Evolutionary conservation across 352 stramenopile species (phyloP), one percentile per base, ranked within the genome.

Genomic region (Pseudoperonospora humuli): DNA sequence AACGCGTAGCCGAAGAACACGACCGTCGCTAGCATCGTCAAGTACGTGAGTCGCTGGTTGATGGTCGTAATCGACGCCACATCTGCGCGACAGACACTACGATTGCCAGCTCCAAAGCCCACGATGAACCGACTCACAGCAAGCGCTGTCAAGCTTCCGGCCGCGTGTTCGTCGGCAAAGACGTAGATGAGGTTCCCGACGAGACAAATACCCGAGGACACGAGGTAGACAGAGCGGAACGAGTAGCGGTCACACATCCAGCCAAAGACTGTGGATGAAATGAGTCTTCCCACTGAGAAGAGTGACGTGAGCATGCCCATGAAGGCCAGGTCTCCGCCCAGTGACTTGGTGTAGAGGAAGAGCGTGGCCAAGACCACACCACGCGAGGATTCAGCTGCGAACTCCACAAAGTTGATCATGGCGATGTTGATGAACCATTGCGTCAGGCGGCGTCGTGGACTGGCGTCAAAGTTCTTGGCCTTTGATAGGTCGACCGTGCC

Each of bases 161-260:
- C 31, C 17, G 84, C 74, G 31, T 83, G 70, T 15, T 50, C 51
- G 28, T 89, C 77, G 2, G 77, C 77, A 23, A 86, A 35, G 11
- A 89, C 48, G 29, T 87, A 90, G 39, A 83, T 75, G 37, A 86
- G n/a, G 57, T 90, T 90, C 31, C 78, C 78, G 6, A 79, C 13
- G 7, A 90, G 45, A 35, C 78, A 86, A 14, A 90, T 82, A 5
- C 23, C 57, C 27, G 78, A 87, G 11, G 78, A 87, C 35, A 84
- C 66, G 25, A 90, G 48, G 39, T 90, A 90, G 13, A 90, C 78
- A 21, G 64, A 82, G 53, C 75, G 76, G 52, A 87, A 90, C 40
- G 78, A 78, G 57, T 84, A 88, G 37, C 44, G 74, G 39, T 90
- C 78, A 60, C 78, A 86, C 67, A 90, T 85, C 78, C 78, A 90